These are phyloP conservation scores for Pseudopyrenochaeta lycopersici DNA, from an alignment of 2,329 filamentous ascomycete genomes.

Conservation along the genomic window DNA sequence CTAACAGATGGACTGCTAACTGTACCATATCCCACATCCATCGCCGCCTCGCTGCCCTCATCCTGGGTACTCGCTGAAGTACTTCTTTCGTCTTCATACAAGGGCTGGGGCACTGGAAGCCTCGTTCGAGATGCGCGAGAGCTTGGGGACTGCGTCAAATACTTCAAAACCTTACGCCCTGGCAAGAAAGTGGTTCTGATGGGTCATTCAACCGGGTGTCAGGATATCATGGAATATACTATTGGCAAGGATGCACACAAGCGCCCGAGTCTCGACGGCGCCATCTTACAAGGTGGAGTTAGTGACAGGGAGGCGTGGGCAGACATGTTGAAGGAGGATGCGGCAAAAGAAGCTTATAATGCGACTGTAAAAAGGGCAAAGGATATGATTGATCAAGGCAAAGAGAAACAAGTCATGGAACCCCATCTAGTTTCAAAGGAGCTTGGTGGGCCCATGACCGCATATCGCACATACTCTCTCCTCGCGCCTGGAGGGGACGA, in stretches of 20 bases:
- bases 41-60: slow-evolving; percentile 59
- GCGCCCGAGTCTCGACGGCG: slow-evolving; percentile 71
- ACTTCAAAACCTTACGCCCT: slow-evolving; percentile 55
- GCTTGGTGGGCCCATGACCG: slow-evolving; percentile 59
- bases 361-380: slow-evolving; percentile 58
- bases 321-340: slow-evolving; percentile 47
- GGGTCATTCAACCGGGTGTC: slow-evolving; percentile 74
- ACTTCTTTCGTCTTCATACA: slow-evolving; percentile 62
- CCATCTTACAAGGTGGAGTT: slow-evolving; percentile 81
- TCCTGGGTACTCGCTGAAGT: slow-evolving; percentile 64
- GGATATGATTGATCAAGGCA: slow-evolving; percentile 64
- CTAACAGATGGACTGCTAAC: slow-evolving; percentile 75
- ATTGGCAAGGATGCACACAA: slow-evolving; percentile 38
- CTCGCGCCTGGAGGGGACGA: slow-evolving; percentile 73
- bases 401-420: slow-evolving; percentile 63
- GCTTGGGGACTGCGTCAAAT: slow-evolving; percentile 61
- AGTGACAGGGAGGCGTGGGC: slow-evolving; percentile 73
- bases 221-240: slow-evolving; percentile 73
- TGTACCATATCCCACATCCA: slow-evolving; percentile 64
- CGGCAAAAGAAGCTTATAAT: slow-evolving; percentile 12
- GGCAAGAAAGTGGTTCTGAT: slow-evolving; percentile 69
- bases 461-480: slow-evolving; percentile 67
- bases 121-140: slow-evolving; percentile 65
- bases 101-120: slow-evolving; percentile 63
- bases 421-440: slow-evolving; percentile 33